phyloP scores from a whole-genome alignment of 2,329 filamentous ascomycete genomes.

The Bipolaris oryzae region DNA sequence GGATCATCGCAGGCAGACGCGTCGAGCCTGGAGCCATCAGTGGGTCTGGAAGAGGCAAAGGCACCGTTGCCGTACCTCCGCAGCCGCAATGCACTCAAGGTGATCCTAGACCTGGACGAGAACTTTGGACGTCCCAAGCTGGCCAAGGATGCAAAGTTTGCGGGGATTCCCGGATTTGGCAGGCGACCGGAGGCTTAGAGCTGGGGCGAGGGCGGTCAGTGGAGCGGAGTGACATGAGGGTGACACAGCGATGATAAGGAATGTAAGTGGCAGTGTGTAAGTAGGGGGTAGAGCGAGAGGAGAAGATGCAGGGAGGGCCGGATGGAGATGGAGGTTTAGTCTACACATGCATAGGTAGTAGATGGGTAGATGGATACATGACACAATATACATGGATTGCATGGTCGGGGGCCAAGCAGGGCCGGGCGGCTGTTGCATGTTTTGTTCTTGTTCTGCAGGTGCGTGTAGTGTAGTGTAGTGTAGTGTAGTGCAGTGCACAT shows the following conservation, averaged over 20 bases:
- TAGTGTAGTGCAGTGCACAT: too few relatives aligned
- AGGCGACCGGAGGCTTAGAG: constrained; percentile 36
- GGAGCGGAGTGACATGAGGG: constrained; percentile 6
- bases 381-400: too few relatives aligned
- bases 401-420: too few relatives aligned
- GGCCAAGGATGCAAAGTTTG: constrained; percentile 48
- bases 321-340: too few relatives aligned
- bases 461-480: background rate
- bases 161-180: constrained; percentile 47
- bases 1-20: constrained; percentile 62
- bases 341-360: too few relatives aligned
- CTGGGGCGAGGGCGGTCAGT: constrained; percentile 42
- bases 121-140: constrained; percentile 81
- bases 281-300: too few relatives aligned
- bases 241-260: too few relatives aligned
- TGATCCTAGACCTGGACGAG: constrained; percentile 91
- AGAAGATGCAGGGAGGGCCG: too few relatives aligned
- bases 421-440: constrained; percentile 27
- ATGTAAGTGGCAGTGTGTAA: too few relatives aligned
- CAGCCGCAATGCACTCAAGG: constrained; percentile 91
- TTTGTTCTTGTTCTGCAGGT: constrained; percentile 30
- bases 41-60: constrained; percentile 67
- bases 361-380: too few relatives aligned
- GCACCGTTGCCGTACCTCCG: constrained; percentile 69
- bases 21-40: constrained; percentile 62